Base-by-base conservation (phyloP, 352 stramenopile species). In the Phytopythium kandeliae region DNA sequence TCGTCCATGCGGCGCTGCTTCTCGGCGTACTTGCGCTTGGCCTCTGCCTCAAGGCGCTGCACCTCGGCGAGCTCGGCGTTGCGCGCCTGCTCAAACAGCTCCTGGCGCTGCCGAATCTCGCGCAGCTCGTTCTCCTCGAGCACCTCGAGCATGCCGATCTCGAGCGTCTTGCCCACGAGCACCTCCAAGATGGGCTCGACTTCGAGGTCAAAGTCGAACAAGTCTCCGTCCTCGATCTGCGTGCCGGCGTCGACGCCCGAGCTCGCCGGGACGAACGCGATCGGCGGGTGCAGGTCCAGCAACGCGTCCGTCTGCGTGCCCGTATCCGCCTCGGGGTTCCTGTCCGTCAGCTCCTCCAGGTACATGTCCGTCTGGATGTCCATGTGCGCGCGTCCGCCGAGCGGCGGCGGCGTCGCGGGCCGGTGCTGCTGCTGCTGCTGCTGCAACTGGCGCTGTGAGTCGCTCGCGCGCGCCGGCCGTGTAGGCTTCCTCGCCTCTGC, bases 131-230 rank as follows among this genome's bases (percentile, higher is more conserved):
- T 83, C 61, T 98, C 92, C 70, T 98, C 90, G 34, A 98, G 79
- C n/a, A 98, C 65, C 58, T 98, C 93, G 35, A 98, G 69, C 77
- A 98, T 87, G 9, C 85, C 72, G n/a, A 97, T 76, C 73, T 98
- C 89, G 2, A 98, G 70, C 19, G 90, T 96, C 70, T 98, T 98
- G 25, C 93, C 92, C 19, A 98, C 92, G 17, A 98, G 74, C 48
- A 98, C 93, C 58, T 98, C 93, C 22, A 98, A 65, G 42, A 98
- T 97, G 17, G 93, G 93, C 53, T 95, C 85, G 22, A 98, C 92
- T 62, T 98, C 93, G 12, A 97, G 48, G 54, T 98, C 92, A 60
- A 98, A 98, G 67, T 98, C 88, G 51, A 98, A 98, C 35, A 98
- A 66, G 54, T 98, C 93, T 36, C 89, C 90, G 31, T 74, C 78